Conservation (phyloP, 345 rosid species). For the Stellera chamaejasme region DNA sequence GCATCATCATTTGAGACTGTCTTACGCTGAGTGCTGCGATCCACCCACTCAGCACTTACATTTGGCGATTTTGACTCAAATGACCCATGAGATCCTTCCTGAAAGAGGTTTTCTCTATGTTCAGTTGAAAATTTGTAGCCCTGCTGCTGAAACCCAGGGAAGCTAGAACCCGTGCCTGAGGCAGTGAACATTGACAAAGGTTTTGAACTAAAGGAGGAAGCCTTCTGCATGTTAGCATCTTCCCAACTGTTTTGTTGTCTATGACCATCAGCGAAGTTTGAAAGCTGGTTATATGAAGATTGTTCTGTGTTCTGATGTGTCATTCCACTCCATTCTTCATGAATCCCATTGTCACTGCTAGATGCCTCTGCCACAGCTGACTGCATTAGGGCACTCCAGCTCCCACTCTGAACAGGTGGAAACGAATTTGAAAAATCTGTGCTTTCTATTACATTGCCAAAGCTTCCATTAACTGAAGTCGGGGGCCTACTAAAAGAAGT, state of each 20-base stretch:
- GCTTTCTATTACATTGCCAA: slow-evolving; percentile 28
- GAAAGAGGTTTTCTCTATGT: slow-evolving; percentile 26
- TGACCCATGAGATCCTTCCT: slow-evolving; percentile 25
- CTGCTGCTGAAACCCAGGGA: slow-evolving; percentile 47
- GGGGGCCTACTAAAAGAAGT: slow-evolving; percentile 27
- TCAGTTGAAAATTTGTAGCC: slow-evolving; percentile 24
- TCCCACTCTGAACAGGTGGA: slow-evolving; percentile 71
- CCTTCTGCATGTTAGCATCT: slow-evolving; percentile 35
- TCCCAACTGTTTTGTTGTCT: slow-evolving; percentile 46
- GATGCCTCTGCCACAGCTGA: slow-evolving; percentile 87
- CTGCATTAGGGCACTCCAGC: slow-evolving; percentile 97
- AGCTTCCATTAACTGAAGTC: slow-evolving; percentile 37
- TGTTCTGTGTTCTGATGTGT: slow-evolving; percentile 45
- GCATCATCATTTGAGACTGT: slow-evolving; percentile 7
- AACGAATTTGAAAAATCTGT: slow-evolving; percentile 35
- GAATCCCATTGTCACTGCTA: slow-evolving; percentile 49
- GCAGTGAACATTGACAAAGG: slow-evolving; percentile 18
- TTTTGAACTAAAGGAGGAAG: slow-evolving; percentile 28
- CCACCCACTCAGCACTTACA: slow-evolving; percentile 30
- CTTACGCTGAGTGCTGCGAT: slow-evolving; percentile 27
- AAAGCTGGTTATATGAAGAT: slow-evolving; percentile 33
- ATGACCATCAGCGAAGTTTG: slow-evolving; percentile 33
- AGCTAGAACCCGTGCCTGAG: slow-evolving; percentile 24
- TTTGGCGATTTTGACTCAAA: slow-evolving; percentile 26
- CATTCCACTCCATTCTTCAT: slow-evolving; percentile 74